Conservation (phyloP, 495 filamentous ascomycete species). For the Aspergillus nanangensis region DNA sequence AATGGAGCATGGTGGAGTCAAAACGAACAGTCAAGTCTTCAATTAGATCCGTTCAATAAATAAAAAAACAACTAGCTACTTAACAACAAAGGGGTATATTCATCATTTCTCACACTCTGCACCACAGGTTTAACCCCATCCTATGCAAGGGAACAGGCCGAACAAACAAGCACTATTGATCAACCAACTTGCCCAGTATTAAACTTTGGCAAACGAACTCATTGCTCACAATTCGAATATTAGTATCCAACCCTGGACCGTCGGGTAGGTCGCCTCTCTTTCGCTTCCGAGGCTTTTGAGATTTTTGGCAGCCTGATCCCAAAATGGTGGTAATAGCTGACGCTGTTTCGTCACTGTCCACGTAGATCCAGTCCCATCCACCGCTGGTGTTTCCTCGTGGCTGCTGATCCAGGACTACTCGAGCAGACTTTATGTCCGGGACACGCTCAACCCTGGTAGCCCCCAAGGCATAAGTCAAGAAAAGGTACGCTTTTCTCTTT, state of each 20-base stretch:
- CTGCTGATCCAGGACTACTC: constrained; percentile 49
- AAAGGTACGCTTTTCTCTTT: constrained; percentile 54
- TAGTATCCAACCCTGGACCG: constrained; percentile 30
- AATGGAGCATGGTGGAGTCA: background rate
- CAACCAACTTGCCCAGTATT: constrained; percentile 75
- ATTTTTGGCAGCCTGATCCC: constrained; percentile 8
- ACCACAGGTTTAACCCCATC: too few relatives aligned
- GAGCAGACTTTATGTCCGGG: constrained; percentile 56
- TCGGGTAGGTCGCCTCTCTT: constrained; percentile 50
- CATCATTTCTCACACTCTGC: too few relatives aligned
- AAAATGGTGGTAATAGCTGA: constrained; percentile 43
- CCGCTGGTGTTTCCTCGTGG: constrained; percentile 22
- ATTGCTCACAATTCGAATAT: constrained; percentile 66
- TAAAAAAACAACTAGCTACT: background rate
- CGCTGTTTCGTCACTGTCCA: constrained; percentile 56
- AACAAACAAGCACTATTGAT: constrained; percentile 38
- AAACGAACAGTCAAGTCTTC: background rate
- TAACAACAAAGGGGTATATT: constrained; percentile 1
- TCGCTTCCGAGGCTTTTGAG: constrained; percentile 37
- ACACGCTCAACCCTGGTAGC: constrained; percentile 62
- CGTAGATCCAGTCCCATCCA: constrained; percentile 78
- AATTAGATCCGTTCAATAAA: constrained; percentile 5
- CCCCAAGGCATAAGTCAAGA: constrained; percentile 75
- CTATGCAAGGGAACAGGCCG: too few relatives aligned
- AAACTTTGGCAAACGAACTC: constrained; percentile 91